A percentile compares a stretch with the other conserved stretches of the same genome.
These are phyloP conservation scores for Prunus yedoensis DNA, from an alignment of 331 rosid species.

Conservation along the genomic window DNA sequence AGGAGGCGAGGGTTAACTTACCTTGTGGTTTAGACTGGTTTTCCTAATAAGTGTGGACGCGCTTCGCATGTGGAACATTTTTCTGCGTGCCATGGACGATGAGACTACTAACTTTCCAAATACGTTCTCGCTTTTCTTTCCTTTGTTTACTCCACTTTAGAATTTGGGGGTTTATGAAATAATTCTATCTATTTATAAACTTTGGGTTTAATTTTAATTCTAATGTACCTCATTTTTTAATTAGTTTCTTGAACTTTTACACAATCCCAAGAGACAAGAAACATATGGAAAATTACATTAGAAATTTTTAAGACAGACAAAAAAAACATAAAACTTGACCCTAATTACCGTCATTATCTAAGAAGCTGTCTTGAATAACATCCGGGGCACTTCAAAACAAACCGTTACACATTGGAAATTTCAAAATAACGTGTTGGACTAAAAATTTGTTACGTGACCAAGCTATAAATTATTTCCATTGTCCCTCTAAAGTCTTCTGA, in stretches of 20 bases:
- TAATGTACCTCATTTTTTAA: neutral
- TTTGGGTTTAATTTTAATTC: neutral
- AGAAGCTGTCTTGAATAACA: no score
- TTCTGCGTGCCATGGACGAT: constrained; percentile 6
- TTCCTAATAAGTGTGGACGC: neutral
- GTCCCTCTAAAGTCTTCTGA: no score
- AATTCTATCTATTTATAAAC: neutral
- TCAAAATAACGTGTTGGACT: no score
- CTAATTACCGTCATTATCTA: no score
- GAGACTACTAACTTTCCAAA: neutral
- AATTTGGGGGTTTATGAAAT: neutral
- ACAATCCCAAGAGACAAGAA: neutral
- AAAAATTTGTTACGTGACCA: no score
- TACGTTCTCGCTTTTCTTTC: no score
- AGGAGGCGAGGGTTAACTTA: neutral
- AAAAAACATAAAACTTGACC: no score
- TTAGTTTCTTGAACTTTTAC: no score
- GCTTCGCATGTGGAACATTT: constrained; percentile 7
- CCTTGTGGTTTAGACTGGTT: constrained; percentile 11
- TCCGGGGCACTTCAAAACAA: no score
- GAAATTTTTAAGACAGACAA: no score
- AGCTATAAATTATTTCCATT: no score
- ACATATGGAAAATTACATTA: neutral
- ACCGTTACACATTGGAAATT: no score
- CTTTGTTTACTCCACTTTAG: neutral